phyloP scores from a whole-genome alignment of 2,329 filamentous ascomycete genomes.

The Talaromyces sp. region DNA sequence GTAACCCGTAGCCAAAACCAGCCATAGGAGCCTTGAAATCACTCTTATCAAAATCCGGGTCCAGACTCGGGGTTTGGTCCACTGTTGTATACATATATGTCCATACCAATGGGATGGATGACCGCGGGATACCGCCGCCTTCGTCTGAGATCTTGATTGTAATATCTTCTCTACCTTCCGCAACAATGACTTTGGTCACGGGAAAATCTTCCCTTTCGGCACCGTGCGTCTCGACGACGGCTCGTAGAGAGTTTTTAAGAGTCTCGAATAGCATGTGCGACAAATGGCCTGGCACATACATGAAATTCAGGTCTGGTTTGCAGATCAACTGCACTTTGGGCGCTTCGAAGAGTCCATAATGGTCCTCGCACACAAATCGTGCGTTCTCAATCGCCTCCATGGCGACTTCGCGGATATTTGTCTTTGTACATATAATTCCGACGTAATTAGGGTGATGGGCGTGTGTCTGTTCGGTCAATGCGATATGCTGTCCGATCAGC shows the following conservation, averaged over 20 bases:
- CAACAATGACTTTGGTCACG: conserved; percentile 94
- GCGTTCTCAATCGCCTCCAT: conserved; percentile 98
- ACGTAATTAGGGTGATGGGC: conserved; percentile 91
- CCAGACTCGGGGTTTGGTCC: conserved; percentile 88
- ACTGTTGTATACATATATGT: conserved; percentile 99
- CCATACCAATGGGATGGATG: conserved; percentile 95
- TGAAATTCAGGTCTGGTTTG: conserved; percentile 91
- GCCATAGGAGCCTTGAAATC: conserved; percentile 99
- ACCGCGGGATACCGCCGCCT: conserved; percentile 90
- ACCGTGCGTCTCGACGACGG: conserved; percentile 92
- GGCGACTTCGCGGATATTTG: conserved; percentile 90
- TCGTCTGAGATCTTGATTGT: conserved; percentile 98
- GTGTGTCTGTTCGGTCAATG: conserved; percentile 87
- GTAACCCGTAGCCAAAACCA: conserved; percentile 95
- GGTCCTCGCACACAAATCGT: conserved; percentile 97
- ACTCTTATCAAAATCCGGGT: conserved; percentile 97
- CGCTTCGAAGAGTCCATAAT: conserved; percentile 95
- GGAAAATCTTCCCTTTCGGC: conserved; percentile 95
- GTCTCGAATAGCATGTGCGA: conserved; percentile 99
- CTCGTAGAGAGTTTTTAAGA: conserved; percentile 94
- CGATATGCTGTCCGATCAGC: conserved; percentile 98
- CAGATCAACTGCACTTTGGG: conserved; percentile 96
- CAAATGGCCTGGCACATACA: conserved; percentile 98
- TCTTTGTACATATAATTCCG: conserved; percentile 98
- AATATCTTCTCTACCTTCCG: conserved; percentile 96